These are phyloP conservation scores for Blastomyces emzantsi DNA, from an alignment of 2,329 filamentous ascomycete genomes.

Conservation along the genomic window DNA sequence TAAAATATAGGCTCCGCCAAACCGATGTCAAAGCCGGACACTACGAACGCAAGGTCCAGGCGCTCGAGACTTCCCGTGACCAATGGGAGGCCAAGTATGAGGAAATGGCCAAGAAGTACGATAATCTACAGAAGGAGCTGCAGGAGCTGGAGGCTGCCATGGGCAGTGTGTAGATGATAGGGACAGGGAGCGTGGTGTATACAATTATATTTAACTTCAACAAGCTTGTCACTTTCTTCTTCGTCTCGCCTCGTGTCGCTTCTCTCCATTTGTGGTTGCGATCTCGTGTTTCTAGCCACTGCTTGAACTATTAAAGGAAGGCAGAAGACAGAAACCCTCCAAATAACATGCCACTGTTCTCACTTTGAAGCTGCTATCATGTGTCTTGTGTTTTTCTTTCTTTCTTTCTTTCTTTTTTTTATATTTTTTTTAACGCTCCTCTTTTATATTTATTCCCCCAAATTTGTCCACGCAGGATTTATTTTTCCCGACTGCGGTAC, in stretches of 20 bases:
- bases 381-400: neutral
- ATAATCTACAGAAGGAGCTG: conserved; percentile 74
- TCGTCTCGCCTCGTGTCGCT: too few relatives aligned
- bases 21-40: conserved; percentile 99
- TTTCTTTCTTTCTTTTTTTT: too few relatives aligned
- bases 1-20: conserved; percentile 75
- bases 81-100: conserved; percentile 98
- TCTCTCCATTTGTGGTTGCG: neutral
- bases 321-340: neutral
- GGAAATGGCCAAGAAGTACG: conserved; percentile 90
- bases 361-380: neutral
- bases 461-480: neutral
- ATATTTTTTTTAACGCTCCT: too few relatives aligned
- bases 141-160: conserved; percentile 86
- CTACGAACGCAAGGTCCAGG: conserved; percentile 98
- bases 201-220: neutral
- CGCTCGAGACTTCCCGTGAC: conserved; percentile 82
- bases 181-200: neutral
- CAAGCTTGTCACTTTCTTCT: neutral
- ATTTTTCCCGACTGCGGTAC: conserved; percentile 6
- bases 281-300: neutral
- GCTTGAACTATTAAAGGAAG: neutral
- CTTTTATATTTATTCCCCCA: conserved; percentile 6
- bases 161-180: conserved; percentile 64
- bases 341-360: neutral